phyloP scores from a whole-genome alignment of 257 asterid species.

The Plectranthus barbatus region DNA sequence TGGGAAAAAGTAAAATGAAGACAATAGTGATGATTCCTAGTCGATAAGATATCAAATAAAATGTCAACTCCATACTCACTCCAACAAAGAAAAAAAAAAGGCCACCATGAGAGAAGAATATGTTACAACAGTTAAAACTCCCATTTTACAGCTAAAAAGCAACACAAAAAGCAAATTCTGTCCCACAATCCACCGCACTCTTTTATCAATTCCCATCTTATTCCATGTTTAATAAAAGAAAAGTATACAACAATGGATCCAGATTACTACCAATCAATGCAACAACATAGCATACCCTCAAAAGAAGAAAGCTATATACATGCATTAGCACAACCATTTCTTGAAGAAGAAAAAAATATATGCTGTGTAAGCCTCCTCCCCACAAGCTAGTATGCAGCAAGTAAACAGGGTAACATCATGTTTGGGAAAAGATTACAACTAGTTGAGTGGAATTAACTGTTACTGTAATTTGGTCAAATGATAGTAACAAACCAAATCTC shows the following conservation, averaged over 20 bases:
- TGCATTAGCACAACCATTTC: background rate
- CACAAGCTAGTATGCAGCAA: background rate
- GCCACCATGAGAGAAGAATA: slow-evolving; percentile 6
- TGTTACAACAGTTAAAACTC: slow-evolving; percentile 6
- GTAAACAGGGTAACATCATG: background rate
- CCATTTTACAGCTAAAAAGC: slow-evolving; percentile 1
- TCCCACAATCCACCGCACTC: background rate
- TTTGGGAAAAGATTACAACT: background rate
- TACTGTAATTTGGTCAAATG: background rate
- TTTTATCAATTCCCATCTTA: background rate
- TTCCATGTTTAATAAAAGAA: background rate
- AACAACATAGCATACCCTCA: background rate
- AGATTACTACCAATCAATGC: background rate
- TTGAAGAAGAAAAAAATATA: too few species aligned
- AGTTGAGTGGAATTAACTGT: background rate
- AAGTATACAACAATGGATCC: background rate
- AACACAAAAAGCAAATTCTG: background rate
- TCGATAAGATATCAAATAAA: slow-evolving; percentile 13
- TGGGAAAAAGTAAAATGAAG: background rate
- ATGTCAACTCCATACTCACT: slow-evolving; percentile 14
- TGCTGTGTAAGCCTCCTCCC: too few species aligned
- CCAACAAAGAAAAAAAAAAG: background rate
- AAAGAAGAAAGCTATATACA: background rate
- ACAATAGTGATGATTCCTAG: slow-evolving; percentile 16
- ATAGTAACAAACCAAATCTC: background rate